Evolutionary conservation across 2,329 filamentous ascomycete species (phyloP).

Genomic region (Fusarium anguioides): DNA sequence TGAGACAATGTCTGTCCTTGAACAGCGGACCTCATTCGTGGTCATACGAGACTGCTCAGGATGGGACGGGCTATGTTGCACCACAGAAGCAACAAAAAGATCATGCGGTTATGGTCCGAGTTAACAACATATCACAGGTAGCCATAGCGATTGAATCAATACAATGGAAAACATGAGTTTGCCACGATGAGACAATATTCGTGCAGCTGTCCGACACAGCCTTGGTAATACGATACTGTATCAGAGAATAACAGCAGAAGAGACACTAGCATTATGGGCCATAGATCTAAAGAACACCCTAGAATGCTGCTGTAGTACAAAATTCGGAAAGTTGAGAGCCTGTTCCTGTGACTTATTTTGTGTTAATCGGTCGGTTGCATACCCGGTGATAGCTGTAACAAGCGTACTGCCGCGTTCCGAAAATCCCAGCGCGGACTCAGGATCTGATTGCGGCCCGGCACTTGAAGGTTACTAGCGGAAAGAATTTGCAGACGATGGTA

Average conservation of each 20-base stretch:
- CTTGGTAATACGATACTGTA: not conserved
- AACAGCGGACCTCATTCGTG: not conserved
- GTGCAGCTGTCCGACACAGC: not conserved
- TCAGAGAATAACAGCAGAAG: not conserved
- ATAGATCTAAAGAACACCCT: not conserved
- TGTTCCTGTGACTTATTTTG: constrained; percentile 2
- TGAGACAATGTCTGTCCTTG: not conserved
- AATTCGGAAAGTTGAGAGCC: not conserved
- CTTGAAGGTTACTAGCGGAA: not conserved
- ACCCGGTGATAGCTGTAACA: constrained; percentile 12
- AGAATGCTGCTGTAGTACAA: not conserved
- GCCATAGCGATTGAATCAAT: not conserved
- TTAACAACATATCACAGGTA: not conserved
- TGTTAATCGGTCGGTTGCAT: constrained; percentile 20
- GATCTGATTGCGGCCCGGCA: too few species aligned
- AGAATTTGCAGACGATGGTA: not conserved
- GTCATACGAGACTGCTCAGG: not conserved
- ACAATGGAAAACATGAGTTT: not conserved
- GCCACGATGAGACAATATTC: not conserved
- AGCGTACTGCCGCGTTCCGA: constrained; percentile 12
- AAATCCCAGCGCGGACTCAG: not conserved
- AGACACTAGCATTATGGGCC: not conserved
- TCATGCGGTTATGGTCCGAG: not conserved
- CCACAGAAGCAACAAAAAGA: not conserved
- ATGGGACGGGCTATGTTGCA: not conserved